Percentiles rank a stretch among this genome's conserved stretches.
These are phyloP conservation scores for Pythium volutum DNA, from an alignment of 352 stramenopile genomes.

Conservation along the genomic window DNA sequence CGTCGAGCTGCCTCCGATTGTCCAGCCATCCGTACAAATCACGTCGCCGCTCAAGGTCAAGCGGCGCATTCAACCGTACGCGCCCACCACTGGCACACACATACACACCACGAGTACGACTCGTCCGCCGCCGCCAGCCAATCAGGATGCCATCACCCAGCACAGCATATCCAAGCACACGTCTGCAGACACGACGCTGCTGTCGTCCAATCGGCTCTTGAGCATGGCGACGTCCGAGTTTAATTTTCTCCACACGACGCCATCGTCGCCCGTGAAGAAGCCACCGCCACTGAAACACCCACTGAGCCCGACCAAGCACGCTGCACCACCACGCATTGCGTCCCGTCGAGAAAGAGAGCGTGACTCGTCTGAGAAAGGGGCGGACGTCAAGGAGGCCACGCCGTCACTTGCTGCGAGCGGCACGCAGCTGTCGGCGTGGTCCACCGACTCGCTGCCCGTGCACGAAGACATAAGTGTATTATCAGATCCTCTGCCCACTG, in stretches of 20 bases:
- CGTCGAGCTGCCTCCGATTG: conserved; percentile 54
- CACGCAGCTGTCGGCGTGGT: conserved; percentile 16
- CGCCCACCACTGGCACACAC: conserved; percentile 9
- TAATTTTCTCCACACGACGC: conserved; percentile 18
- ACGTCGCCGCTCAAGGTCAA: conserved; percentile 50
- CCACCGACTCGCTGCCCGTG: conserved; percentile 19
- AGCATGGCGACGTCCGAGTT: conserved; percentile 18
- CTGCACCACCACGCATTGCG: neutral
- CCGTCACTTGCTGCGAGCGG: neutral
- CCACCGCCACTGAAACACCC: neutral
- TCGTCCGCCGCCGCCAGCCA: conserved; percentile 3
- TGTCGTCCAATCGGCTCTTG: conserved; percentile 11
- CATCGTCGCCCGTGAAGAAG: neutral
- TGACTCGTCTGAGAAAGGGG: neutral
- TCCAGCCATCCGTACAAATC: neutral
- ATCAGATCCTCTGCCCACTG: neutral
- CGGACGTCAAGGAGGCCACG: neutral
- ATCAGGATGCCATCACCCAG: conserved; percentile 7
- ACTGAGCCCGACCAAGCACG: neutral
- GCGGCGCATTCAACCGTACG: conserved; percentile 41
- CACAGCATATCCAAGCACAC: neutral
- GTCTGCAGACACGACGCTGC: neutral
- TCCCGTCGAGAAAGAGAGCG: neutral
- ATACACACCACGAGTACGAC: conserved; percentile 24
- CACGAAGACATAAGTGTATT: neutral